phyloP scores from a whole-genome alignment of 176 grass and related monocot species.

The Phoenix roebelenii region DNA sequence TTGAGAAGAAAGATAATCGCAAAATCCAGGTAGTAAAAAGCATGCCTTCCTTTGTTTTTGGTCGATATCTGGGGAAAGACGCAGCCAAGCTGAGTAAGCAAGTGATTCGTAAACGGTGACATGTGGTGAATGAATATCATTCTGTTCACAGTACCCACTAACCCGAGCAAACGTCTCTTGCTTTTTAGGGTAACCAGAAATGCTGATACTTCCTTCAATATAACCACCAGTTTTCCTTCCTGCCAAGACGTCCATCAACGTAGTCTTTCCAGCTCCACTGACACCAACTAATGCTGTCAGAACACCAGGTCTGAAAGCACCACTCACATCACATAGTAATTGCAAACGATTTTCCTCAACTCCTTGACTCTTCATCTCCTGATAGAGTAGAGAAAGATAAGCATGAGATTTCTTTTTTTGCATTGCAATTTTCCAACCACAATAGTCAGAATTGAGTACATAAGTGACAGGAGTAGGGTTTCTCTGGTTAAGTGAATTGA shows the following conservation, averaged over 20 bases:
- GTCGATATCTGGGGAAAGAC: constrained; percentile 61
- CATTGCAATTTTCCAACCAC: too few species aligned
- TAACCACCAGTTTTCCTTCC: constrained; percentile 84
- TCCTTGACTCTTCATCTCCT: constrained; percentile 95
- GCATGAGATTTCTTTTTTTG: too few species aligned
- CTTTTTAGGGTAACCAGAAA: constrained; percentile 68
- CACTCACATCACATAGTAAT: constrained; percentile 70
- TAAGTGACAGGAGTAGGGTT: too few species aligned
- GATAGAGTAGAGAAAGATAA: constrained; percentile 5
- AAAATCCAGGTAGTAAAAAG: not conserved
- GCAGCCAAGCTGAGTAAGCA: constrained; percentile 74
- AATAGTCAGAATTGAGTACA: too few species aligned
- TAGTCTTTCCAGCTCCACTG: constrained; percentile 94
- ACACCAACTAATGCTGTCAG: constrained; percentile 84
- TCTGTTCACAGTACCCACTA: constrained; percentile 83
- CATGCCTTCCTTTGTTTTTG: constrained; percentile 35
- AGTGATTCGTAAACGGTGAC: constrained; percentile 73
- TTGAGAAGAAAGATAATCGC: not conserved
- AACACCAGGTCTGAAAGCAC: constrained; percentile 73
- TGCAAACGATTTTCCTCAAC: constrained; percentile 54
- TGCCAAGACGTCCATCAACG: constrained; percentile 88
- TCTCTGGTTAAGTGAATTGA: too few species aligned
- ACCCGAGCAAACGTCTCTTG: constrained; percentile 90
- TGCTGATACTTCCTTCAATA: constrained; percentile 59
- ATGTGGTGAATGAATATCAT: constrained; percentile 83